A percentile compares a stretch with the other conserved stretches of the same genome.
Conservation (phyloP, 2,329 filamentous ascomycete species). For the Talaromyces sp. region DNA sequence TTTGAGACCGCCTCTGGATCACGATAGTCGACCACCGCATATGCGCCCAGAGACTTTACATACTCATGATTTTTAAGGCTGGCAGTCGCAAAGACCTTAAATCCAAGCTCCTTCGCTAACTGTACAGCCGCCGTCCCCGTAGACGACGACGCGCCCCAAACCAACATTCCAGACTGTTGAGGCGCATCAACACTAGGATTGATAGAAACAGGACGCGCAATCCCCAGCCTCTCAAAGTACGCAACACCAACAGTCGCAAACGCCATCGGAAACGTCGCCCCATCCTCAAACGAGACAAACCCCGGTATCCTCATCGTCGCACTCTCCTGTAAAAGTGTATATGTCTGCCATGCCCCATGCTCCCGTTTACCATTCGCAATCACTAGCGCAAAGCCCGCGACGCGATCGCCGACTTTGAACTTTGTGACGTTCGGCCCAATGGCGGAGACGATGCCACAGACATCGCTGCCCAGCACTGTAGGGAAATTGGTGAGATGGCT, state of each 20-base stretch:
- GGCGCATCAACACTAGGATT: constrained; percentile 3
- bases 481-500: constrained; percentile 22
- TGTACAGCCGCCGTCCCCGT: constrained; percentile 45
- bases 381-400: constrained; percentile 24
- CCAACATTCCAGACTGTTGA: constrained; percentile 32
- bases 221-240: background rate
- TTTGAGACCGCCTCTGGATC: constrained; percentile 2
- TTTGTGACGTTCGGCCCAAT: constrained; percentile 25
- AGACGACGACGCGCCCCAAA: constrained; percentile 51
- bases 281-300: constrained; percentile 21
- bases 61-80: constrained; percentile 41
- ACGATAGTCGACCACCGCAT: constrained; percentile 43
- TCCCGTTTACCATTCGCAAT: background rate
- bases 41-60: constrained; percentile 43
- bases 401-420: constrained; percentile 28
- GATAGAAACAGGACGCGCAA: background rate
- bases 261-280: constrained; percentile 6
- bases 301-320: constrained; percentile 16
- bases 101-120: constrained; percentile 39
- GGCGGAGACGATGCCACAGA: constrained; percentile 28
- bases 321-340: constrained; percentile 5
- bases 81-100: constrained; percentile 38
- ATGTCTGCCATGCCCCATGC: constrained; percentile 6
- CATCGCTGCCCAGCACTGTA: constrained; percentile 26
- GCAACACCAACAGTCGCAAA: constrained; percentile 7